Evolutionary conservation across 2,329 filamentous ascomycete genomes (phyloP), one percentile per base, ranked within the genome.

Genomic region (Rhinocladiella mackenziei): DNA sequence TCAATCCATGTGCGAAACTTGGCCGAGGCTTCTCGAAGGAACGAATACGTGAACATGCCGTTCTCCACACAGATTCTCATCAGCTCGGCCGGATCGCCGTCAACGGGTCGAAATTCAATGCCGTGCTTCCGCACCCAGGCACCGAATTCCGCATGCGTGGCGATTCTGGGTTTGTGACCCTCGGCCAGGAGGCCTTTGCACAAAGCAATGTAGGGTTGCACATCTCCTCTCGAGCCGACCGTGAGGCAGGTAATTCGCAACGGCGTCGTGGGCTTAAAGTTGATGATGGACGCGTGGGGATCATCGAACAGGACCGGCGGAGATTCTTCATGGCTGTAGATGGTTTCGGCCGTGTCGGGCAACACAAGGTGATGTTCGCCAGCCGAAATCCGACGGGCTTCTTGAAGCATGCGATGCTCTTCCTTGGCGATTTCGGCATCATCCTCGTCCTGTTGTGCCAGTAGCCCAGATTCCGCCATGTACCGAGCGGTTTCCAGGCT

Each of bases 1-100:
- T 97, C 89, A 13, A 98, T 81, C 89, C 92, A 98, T n/a, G 81
- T 84, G 41, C 92, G 84, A 66, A 97, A 96, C 56, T 86, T 89
- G 5, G 77, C 73, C 46, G 86, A 91, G 26, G 91, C 89, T 63
- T 96, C 89, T 47, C 79, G 83, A 43, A 98, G 70, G 65, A 98
- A 98, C 1, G 86, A 83, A 58, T 85, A 85, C 0, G 92, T 97
- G 61, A 98, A 98, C 69, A 95, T 97, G 58, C 92, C 92, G 60
- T 97, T 88, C 62, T 97, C 89, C 36, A 97, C 91, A 60, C 92
- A 98, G 29, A 98, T 81, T 1, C 84, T 79, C 91, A 98, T 97
- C 33, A 98, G 75, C 65, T 97, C 91, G 22, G 81, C 87, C 1
- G 92, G 92, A 59, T 98, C 89, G 22, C 92, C 92, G 50, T 84